Conservation (phyloP, 768 basidiomycete species). For the Butyriboletus loyo region DNA sequence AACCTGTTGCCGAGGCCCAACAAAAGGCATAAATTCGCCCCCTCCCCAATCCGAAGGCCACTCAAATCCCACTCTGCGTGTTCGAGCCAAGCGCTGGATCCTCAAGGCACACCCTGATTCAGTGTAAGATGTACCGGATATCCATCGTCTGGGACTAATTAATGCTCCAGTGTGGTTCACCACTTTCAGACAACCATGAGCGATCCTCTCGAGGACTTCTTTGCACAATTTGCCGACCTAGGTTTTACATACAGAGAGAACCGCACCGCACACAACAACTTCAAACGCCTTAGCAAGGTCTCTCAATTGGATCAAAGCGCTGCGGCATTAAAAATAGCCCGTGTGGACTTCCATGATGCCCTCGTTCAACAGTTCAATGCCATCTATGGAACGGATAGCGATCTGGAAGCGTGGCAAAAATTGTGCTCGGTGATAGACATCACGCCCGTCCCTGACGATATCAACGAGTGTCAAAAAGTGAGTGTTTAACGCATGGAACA, state of each 20-base stretch:
- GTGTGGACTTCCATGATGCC: conserved; percentile 14
- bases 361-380: conserved; percentile 26
- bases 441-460: conserved; percentile 15
- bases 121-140: too few species aligned
- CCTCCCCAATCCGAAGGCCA: background rate
- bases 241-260: conserved; percentile 14
- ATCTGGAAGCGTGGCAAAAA: conserved; percentile 24
- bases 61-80: background rate
- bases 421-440: conserved; percentile 23
- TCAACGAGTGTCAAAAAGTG: conserved; percentile 19
- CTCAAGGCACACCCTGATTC: too few species aligned
- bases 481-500: background rate
- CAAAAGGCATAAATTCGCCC: background rate
- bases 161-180: too few species aligned
- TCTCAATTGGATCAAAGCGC: background rate
- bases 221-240: conserved; percentile 13
- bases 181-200: conserved; percentile 4
- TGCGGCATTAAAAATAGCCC: background rate
- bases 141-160: background rate
- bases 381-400: conserved; percentile 16
- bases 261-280: conserved; percentile 21
- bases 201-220: conserved; percentile 25
- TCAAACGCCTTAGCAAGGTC: conserved; percentile 9
- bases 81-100: background rate
- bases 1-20: background rate